Base-by-base conservation (phyloP, 345 rosid species). In the Sapria himalayana region DNA sequence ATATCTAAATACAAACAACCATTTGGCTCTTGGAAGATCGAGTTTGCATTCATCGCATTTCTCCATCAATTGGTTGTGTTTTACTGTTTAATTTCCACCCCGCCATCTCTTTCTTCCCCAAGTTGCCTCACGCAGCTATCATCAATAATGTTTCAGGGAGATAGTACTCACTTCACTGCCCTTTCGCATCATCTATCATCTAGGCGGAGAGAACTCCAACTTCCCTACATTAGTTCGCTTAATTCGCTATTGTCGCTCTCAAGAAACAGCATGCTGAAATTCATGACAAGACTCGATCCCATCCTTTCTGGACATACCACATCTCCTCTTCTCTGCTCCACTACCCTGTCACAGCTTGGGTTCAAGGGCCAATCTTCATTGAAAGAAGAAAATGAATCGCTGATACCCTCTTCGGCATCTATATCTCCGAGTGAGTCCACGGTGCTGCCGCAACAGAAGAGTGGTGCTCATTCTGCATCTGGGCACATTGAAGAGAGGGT, bases 401-500 rank as follows among this genome's bases (percentile, higher is more conserved):
- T 79, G 25, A 55, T 73, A 20, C 68, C 71, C 9, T 58, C 74
- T 37, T 69, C 75, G 17, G 74, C 80, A 0, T 68, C 71, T 9
- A 3, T 79, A 54, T 65, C 80, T 0, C 50, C 64, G 39, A 52
- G 35, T 38, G 60, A 52, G 20, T 52, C 64, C 13, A 15, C 22
- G 11, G 67, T 56, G 22, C 43, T 25, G 25, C 4, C 43, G 19
- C 72, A 62, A 40, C 67, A 56, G 64, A 79, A 70, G 52, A 75
- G 70, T 12, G 34, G 43, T 4, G 25, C 17, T n/a, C 73, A 61
- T 20, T 51, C 69, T 0, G 50, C 36, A 33, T 56, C 72, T 44
- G 51, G 78, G 14, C 42, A 57, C n/a, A 67, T 71, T 7, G 94
- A 89, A 67, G 94, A 79, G 73, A 70, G 92, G 50, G 86, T 84